These are phyloP conservation scores for Pleurotus cornucopiae DNA, from an alignment of 768 basidiomycete species.

Conservation along the genomic window DNA sequence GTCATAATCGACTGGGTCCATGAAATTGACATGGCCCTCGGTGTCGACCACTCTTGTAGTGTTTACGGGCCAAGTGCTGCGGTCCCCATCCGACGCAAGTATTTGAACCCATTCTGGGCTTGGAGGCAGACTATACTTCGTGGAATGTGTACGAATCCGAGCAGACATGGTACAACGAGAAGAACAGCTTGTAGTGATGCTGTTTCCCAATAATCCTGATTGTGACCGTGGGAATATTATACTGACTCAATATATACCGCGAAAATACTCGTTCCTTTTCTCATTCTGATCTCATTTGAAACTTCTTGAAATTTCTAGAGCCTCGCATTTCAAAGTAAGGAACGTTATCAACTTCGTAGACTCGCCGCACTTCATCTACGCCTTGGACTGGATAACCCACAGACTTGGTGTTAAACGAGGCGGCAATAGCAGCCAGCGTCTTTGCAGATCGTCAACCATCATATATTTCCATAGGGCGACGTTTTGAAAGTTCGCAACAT, in stretches of 20 bases:
- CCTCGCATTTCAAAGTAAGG: background rate
- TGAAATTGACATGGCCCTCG: conserved; percentile 71
- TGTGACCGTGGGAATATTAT: conserved; percentile 1
- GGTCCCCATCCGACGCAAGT: conserved; percentile 55
- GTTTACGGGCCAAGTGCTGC: conserved; percentile 50
- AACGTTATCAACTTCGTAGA: background rate
- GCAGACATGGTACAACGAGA: background rate
- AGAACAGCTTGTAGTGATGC: background rate
- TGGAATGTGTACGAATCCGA: conserved; percentile 13
- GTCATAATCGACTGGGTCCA: conserved; percentile 49
- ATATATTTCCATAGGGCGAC: conserved; percentile 29
- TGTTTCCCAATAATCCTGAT: background rate
- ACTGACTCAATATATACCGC: background rate
- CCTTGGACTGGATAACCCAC: conserved; percentile 35
- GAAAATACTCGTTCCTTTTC: background rate
- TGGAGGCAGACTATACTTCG: conserved; percentile 37
- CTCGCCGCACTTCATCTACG: conserved; percentile 62
- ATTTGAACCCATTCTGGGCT: conserved; percentile 59
- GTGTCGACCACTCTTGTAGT: conserved; percentile 47
- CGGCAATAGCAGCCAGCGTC: conserved; percentile 44
- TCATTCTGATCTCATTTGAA: background rate
- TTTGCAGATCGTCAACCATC: conserved; percentile 60
- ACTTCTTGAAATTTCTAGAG: background rate
- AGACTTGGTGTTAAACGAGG: conserved; percentile 67
- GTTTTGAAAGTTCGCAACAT: conserved; percentile 46